phyloP scores from a whole-genome alignment of 78 protist species.

The Dictyostelium intermedium region DNA sequence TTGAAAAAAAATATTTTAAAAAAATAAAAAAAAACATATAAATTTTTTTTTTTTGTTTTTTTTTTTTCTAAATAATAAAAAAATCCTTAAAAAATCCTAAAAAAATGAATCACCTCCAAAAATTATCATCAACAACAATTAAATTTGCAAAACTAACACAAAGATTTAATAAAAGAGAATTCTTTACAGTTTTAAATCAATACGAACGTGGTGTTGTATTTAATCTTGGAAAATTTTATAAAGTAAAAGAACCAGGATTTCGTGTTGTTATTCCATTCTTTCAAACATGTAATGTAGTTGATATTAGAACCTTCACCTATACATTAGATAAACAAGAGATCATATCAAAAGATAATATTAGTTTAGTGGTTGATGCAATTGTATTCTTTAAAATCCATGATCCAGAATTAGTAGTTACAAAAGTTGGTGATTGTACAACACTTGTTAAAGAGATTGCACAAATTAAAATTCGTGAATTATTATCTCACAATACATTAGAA shows the following conservation, averaged over 20 bases:
- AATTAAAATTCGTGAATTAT: constrained; percentile 42
- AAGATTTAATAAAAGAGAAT: not conserved
- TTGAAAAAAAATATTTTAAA: no score
- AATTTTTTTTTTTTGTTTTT: no score
- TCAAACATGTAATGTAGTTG: constrained; percentile 18
- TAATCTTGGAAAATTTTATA: constrained; percentile 23
- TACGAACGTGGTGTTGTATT: constrained; percentile 66
- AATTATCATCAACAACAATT: not conserved
- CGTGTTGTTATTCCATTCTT: constrained; percentile 18
- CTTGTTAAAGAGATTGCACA: constrained; percentile 23
- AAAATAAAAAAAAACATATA: no score
- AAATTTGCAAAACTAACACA: not conserved
- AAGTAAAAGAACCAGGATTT: constrained; percentile 43
- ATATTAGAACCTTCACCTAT: constrained; percentile 14
- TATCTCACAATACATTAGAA: constrained; percentile 59
- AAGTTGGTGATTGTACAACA: not conserved
- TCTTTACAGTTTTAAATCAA: constrained; percentile 53
- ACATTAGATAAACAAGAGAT: constrained; percentile 56
- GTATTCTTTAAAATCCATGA: not conserved
- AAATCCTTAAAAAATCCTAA: not conserved
- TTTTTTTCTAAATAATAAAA: no score
- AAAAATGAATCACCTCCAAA: not conserved
- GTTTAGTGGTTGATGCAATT: constrained; percentile 43
- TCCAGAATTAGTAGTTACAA: not conserved
- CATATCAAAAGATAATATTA: constrained; percentile 42